A percentile compares a stretch with the other conserved stretches of the same genome.
Evolutionary conservation across 768 basidiomycete species (phyloP).

Genomic region (Macrolepiota fuliginosa): DNA sequence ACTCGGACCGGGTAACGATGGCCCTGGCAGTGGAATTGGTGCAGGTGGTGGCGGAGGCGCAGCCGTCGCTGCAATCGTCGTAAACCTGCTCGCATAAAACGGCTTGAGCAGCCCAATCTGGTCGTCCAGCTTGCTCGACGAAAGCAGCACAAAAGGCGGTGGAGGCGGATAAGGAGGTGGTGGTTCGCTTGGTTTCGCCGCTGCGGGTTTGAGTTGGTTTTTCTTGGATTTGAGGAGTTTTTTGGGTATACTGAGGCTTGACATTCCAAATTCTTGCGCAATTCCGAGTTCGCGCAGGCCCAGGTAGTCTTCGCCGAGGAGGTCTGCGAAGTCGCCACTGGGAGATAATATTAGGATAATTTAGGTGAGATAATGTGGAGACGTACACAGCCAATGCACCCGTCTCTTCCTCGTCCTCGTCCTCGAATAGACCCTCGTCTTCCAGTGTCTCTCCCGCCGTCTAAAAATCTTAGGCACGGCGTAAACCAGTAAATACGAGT

Average conservation of each 20-base stretch:
- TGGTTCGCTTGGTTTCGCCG: constrained; percentile 65
- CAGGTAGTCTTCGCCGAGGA: constrained; percentile 90
- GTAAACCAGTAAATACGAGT: background rate
- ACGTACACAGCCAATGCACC: constrained; percentile 38
- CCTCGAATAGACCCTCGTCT: constrained; percentile 51
- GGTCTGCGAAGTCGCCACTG: constrained; percentile 85
- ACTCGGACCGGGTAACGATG: constrained; percentile 15
- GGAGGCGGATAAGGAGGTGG: constrained; percentile 86
- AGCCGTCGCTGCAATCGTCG: constrained; percentile 31
- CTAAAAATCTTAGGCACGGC: constrained; percentile 15
- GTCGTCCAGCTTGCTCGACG: constrained; percentile 57
- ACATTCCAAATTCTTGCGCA: constrained; percentile 79
- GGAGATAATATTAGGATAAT: constrained; percentile 3
- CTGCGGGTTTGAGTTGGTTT: constrained; percentile 36
- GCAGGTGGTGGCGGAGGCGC: constrained; percentile 20
- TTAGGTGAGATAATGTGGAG: background rate
- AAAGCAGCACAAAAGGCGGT: constrained; percentile 74
- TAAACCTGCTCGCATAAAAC: constrained; percentile 66
- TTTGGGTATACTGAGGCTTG: constrained; percentile 76
- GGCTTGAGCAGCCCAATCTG: constrained; percentile 85
- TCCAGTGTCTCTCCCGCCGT: constrained; percentile 43
- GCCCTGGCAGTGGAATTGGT: constrained; percentile 13
- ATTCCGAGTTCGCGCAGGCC: constrained; percentile 87
- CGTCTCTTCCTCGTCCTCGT: constrained; percentile 45
- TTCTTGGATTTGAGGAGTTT: constrained; percentile 70